phyloP scores from a whole-genome alignment of 2,329 filamentous ascomycete species.

The Nothophaeocryptopus gaeumannii region DNA sequence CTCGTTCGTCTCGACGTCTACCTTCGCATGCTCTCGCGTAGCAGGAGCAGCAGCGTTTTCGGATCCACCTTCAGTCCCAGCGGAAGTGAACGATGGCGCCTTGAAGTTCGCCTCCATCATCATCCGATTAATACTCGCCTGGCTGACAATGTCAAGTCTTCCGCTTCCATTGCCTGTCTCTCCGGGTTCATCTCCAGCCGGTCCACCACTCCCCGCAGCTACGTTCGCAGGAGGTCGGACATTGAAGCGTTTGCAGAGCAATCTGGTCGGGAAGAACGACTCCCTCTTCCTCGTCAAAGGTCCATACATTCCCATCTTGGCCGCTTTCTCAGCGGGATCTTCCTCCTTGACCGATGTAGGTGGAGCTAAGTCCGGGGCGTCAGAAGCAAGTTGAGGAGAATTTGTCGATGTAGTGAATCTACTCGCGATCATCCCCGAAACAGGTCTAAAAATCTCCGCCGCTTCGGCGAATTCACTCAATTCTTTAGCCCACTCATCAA shows the following conservation, averaged over 20 bases:
- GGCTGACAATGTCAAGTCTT: slow-evolving; percentile 53
- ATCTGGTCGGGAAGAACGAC: slow-evolving; percentile 74
- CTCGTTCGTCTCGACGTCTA: slow-evolving; percentile 75
- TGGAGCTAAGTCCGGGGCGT: slow-evolving; percentile 22
- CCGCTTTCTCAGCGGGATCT: slow-evolving; percentile 81
- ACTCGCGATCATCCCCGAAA: slow-evolving; percentile 87
- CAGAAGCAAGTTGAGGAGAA: slow-evolving; percentile 33
- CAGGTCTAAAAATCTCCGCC: slow-evolving; percentile 81
- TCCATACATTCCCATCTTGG: slow-evolving; percentile 89
- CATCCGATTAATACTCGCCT: slow-evolving; percentile 55
- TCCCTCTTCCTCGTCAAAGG: slow-evolving; percentile 71
- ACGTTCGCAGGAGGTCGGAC: slow-evolving; percentile 71
- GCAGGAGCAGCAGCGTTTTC: slow-evolving; percentile 8
- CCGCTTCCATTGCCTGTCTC: slow-evolving; percentile 48
- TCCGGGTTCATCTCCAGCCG: slow-evolving; percentile 23
- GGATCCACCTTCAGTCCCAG: slow-evolving; percentile 16
- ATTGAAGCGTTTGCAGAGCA: slow-evolving; percentile 94
- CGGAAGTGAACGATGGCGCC: slow-evolving; percentile 10
- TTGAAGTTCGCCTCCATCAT: slow-evolving; percentile 45
- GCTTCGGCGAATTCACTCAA: slow-evolving; percentile 73
- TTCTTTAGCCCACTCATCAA: slow-evolving; percentile 77
- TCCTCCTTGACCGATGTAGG: slow-evolving; percentile 53
- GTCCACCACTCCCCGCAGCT: slow-evolving; percentile 35
- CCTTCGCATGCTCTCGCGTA: slow-evolving; percentile 27
- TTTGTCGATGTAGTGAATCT: slow-evolving; percentile 76